These are phyloP conservation scores for Cryphonectria parasitica DNA, from an alignment of 2,329 filamentous ascomycete species.

Conservation along the genomic window DNA sequence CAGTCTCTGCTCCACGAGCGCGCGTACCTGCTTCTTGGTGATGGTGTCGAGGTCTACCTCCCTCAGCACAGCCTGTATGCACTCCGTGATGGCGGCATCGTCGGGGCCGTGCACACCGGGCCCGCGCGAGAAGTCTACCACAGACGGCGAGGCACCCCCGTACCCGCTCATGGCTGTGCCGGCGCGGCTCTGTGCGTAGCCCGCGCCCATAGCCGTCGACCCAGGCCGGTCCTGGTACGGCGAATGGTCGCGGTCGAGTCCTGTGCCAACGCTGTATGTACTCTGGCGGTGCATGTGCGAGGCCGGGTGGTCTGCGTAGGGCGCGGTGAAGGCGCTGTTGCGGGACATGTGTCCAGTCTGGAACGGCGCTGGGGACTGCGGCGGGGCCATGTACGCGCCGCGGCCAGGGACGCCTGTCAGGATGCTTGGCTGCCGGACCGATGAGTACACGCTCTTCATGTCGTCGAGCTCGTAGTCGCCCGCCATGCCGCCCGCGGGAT, in stretches of 20 bases:
- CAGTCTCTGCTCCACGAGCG: conserved; percentile 88
- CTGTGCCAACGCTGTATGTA: conserved; percentile 67
- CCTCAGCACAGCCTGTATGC: conserved; percentile 78
- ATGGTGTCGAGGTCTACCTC: conserved; percentile 96
- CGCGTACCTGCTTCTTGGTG: conserved; percentile 95
- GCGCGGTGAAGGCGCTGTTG: conserved; percentile 49
- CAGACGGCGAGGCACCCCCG: conserved; percentile 47
- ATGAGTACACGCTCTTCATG: conserved; percentile 95
- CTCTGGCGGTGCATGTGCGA: conserved; percentile 62
- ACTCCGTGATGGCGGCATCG: conserved; percentile 79
- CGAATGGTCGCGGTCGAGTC: conserved; percentile 53
- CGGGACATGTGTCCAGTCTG: conserved; percentile 49
- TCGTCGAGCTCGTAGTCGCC: conserved; percentile 90
- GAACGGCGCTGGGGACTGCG: conserved; percentile 77
- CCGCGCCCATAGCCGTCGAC: conserved; percentile 44
- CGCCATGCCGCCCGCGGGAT: conserved; percentile 60
- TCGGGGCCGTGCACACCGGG: conserved; percentile 65
- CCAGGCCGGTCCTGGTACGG: conserved; percentile 62
- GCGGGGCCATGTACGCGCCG: conserved; percentile 73
- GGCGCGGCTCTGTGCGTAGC: conserved; percentile 34
- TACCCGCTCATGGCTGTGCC: conserved; percentile 53
- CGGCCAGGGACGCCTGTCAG: conserved; percentile 79
- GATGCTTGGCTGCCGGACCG: conserved; percentile 84
- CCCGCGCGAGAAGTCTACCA: conserved; percentile 64
- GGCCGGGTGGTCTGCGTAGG: conserved; percentile 52